A percentile compares a stretch with the other conserved stretches of the same genome.
Evolutionary conservation across 2,329 filamentous ascomycete species (phyloP).

Genomic region (Penicillium sp.): DNA sequence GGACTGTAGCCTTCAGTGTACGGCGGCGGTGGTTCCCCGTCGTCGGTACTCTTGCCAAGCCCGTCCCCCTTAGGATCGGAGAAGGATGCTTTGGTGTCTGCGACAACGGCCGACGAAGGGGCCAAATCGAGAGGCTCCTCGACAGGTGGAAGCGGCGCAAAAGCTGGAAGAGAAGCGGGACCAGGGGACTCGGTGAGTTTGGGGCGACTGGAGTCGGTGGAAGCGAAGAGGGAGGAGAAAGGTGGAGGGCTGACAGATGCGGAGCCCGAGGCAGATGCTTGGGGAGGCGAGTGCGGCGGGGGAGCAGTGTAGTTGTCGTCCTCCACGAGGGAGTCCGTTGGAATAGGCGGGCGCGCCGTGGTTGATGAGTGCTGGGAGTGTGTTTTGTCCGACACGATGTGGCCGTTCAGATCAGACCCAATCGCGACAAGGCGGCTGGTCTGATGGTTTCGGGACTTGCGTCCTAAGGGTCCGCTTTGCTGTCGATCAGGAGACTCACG

Average conservation of each 20-base stretch:
- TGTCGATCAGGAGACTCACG: constrained; percentile 27
- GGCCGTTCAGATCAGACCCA: constrained; percentile 25
- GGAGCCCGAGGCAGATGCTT: constrained; percentile 55
- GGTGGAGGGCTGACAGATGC: constrained; percentile 64
- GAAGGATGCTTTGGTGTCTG: constrained; percentile 83
- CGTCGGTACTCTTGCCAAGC: constrained; percentile 73
- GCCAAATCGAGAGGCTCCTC: constrained; percentile 55
- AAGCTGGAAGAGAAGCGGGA: constrained; percentile 55
- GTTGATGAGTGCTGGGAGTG: constrained; percentile 41
- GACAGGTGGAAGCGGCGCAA: constrained; percentile 59
- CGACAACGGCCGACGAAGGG: constrained; percentile 58
- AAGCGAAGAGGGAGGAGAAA: constrained; percentile 68
- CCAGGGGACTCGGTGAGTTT: constrained; percentile 56
- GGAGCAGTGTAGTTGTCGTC: constrained; percentile 48
- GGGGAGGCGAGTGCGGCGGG: constrained; percentile 46
- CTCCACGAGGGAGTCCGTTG: constrained; percentile 49
- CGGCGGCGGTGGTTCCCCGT: constrained; percentile 91
- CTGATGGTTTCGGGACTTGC: constrained; percentile 25
- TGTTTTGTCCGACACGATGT: constrained; percentile 43
- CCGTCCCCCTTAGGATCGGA: constrained; percentile 80
- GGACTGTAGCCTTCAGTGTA: constrained; percentile 95
- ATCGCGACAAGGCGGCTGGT: constrained; percentile 27
- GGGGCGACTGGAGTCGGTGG: constrained; percentile 45
- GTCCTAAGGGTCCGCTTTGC: constrained; percentile 24
- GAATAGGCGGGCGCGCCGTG: constrained; percentile 52